Conservation (phyloP, 2,329 filamentous ascomycete species). For the Diaporthe destruens region DNA sequence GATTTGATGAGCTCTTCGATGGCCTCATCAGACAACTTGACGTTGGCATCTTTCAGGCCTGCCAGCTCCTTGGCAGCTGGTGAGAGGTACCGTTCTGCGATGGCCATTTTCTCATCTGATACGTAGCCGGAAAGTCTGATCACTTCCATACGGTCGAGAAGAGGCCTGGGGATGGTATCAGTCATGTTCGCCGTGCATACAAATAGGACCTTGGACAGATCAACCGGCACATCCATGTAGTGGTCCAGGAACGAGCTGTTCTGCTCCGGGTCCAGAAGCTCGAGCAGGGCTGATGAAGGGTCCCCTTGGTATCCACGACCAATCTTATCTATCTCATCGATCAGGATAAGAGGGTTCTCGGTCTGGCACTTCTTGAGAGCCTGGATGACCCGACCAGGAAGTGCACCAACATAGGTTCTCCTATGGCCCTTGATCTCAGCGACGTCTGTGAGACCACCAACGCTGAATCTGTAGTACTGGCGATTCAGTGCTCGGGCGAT, state of each 20-base stretch:
- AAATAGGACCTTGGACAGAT: slow-evolving; percentile 96
- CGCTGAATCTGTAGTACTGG: slow-evolving; percentile 98
- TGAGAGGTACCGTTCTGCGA: slow-evolving; percentile 91
- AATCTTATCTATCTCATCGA: slow-evolving; percentile 99
- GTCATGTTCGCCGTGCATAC: slow-evolving; percentile 99
- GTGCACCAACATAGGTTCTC: slow-evolving; percentile 93
- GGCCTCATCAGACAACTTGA: slow-evolving; percentile 86
- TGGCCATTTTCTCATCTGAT: slow-evolving; percentile 98
- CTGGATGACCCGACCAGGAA: slow-evolving; percentile 97
- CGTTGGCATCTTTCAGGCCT: slow-evolving; percentile 89
- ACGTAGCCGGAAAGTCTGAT: slow-evolving; percentile 97
- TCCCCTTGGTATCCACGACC: slow-evolving; percentile 96
- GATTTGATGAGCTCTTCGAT: slow-evolving; percentile 98
- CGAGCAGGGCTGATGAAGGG: slow-evolving; percentile 91
- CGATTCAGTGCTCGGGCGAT: slow-evolving; percentile 94
- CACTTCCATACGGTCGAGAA: slow-evolving; percentile 97
- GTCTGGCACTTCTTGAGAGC: slow-evolving; percentile 99
- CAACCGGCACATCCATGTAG: slow-evolving; percentile 98
- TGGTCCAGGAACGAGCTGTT: slow-evolving; percentile 98
- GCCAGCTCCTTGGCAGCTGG: slow-evolving; percentile 95
- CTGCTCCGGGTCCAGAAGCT: slow-evolving; percentile 95
- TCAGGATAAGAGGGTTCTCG: slow-evolving; percentile 95
- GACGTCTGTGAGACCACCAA: slow-evolving; percentile 95
- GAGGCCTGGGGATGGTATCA: slow-evolving; percentile 93
- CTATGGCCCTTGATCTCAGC: slow-evolving; percentile 99